These are phyloP conservation scores for Lepiota brunneoincarnata DNA, from an alignment of 768 basidiomycete species.

Conservation along the genomic window DNA sequence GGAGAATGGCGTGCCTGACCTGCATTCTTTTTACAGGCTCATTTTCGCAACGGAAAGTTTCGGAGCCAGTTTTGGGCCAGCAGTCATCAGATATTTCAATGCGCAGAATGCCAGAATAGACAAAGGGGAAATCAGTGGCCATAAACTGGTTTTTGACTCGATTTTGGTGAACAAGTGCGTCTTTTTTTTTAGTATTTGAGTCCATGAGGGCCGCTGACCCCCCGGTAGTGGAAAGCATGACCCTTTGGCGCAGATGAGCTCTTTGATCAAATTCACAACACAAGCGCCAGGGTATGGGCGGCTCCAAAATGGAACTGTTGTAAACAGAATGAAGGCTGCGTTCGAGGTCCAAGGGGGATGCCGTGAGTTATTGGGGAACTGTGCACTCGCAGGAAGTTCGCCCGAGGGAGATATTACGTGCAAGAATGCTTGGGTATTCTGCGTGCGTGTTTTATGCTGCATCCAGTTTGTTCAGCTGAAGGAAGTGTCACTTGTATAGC, in stretches of 20 bases:
- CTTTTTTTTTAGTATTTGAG: not conserved
- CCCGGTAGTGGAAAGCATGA: constrained; percentile 4
- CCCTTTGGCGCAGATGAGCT: constrained; percentile 1
- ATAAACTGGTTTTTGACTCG: constrained; percentile 1
- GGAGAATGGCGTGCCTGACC: too few species aligned
- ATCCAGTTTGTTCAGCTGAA: too few species aligned
- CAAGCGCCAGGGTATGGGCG: constrained; percentile 4
- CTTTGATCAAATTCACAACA: constrained; percentile 2
- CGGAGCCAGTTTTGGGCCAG: constrained; percentile 2
- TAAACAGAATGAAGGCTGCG: not conserved
- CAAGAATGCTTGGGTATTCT: not conserved
- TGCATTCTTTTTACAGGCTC: not conserved
- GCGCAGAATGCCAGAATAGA: constrained; percentile 5
- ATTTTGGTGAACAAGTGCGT: constrained; percentile 7
- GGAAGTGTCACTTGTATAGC: not conserved
- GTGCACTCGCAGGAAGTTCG: not conserved
- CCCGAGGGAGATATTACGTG: not conserved
- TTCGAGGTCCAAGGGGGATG: not conserved
- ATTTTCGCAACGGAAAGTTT: constrained; percentile 9
- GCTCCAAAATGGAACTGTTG: constrained; percentile 4
- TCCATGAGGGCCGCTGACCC: too few species aligned
- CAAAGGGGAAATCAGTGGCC: not conserved
- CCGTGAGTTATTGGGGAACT: not conserved
- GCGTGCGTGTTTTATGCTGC: not conserved
- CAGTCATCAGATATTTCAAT: not conserved